Percentiles rank a stretch among this genome's conserved stretches.
phyloP scores from a whole-genome alignment of 768 basidiomycete genomes.

The Collybia sordida region DNA sequence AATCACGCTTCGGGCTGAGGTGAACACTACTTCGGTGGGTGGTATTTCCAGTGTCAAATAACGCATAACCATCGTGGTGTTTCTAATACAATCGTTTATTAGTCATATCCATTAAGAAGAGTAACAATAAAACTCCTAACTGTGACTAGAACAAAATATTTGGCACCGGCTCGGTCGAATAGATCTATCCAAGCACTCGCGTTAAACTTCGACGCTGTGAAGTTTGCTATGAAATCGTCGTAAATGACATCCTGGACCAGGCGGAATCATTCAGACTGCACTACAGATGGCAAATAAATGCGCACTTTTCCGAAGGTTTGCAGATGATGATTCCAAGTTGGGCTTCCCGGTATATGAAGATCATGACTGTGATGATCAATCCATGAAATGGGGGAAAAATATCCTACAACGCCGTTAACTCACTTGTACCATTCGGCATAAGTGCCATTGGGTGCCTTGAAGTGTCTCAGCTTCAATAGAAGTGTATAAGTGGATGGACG shows the following conservation, averaged over 20 bases:
- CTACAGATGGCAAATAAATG: neutral
- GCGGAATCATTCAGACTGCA: neutral
- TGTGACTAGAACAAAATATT: constrained; percentile 60
- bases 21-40: constrained; percentile 48
- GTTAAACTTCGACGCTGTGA: constrained; percentile 52
- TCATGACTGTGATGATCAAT: constrained; percentile 28
- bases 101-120: neutral
- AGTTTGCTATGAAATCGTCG: constrained; percentile 58
- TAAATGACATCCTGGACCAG: constrained; percentile 41
- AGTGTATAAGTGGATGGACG: neutral
- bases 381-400: neutral
- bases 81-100: constrained; percentile 30
- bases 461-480: neutral
- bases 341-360: constrained; percentile 36
- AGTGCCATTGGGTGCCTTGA: constrained; percentile 33
- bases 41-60: constrained; percentile 57
- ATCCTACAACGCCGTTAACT: constrained; percentile 15
- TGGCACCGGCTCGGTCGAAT: constrained; percentile 56
- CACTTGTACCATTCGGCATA: constrained; percentile 63
- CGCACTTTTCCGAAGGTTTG: constrained; percentile 43
- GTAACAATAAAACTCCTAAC: constrained; percentile 22
- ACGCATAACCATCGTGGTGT: constrained; percentile 60
- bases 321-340: constrained; percentile 49
- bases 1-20: constrained; percentile 50
- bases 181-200: constrained; percentile 55